phyloP scores from a whole-genome alignment of 805 yeast genomes.

The Candida chilensis region DNA sequence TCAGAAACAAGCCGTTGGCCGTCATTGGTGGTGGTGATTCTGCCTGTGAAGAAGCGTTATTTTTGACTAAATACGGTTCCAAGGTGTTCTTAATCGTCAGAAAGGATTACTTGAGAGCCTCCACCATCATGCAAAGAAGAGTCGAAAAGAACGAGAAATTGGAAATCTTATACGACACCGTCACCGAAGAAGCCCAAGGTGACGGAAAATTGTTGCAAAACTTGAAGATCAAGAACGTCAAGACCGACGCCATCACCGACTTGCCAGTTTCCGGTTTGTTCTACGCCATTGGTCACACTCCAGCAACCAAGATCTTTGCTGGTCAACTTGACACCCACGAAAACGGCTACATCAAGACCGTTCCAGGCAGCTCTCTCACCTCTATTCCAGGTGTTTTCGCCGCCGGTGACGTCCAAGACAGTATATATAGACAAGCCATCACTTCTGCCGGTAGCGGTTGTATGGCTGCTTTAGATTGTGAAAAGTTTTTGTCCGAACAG shows the following conservation, averaged over 20 bases:
- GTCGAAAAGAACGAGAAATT: conserved; percentile 76
- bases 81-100: conserved; percentile 91
- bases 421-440: conserved; percentile 95
- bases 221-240: conserved; percentile 59
- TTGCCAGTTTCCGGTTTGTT: conserved; percentile 84
- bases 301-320: conserved; percentile 80
- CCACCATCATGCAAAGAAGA: conserved; percentile 95
- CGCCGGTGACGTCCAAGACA: conserved; percentile 98
- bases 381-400: conserved; percentile 90
- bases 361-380: conserved; percentile 84
- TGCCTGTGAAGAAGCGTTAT: conserved; percentile 98
- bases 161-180: conserved; percentile 84
- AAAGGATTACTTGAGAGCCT: conserved; percentile 91
- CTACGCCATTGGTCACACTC: conserved; percentile 96
- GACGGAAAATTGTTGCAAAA: conserved; percentile 74
- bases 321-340: conserved; percentile 80
- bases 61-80: conserved; percentile 95
- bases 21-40: conserved; percentile 99
- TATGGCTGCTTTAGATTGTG: conserved; percentile 98
- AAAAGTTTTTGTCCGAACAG: conserved; percentile 64
- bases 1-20: conserved; percentile 95
- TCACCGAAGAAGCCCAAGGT: conserved; percentile 84
- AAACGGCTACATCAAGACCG: conserved; percentile 80
- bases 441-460: conserved; percentile 99
- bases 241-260: conserved; percentile 60